Percentiles rank a stretch among this genome's conserved stretches.
Evolutionary conservation across 208 protist species (phyloP).

Genomic region (Porcisia hertigi): DNA sequence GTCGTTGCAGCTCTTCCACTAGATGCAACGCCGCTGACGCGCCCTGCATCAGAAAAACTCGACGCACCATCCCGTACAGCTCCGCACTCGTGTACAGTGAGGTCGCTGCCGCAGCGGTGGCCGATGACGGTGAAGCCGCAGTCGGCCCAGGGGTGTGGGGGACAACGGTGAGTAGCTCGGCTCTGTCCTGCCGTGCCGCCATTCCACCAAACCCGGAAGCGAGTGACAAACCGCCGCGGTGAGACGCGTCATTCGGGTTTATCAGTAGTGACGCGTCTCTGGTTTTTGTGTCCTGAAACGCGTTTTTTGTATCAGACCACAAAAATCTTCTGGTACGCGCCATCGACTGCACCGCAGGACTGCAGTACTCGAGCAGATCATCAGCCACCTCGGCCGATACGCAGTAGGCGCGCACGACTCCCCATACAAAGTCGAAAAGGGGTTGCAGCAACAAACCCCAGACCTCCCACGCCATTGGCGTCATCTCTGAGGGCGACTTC

Average conservation of each 20-base stretch:
- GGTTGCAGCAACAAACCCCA: conserved; percentile 26
- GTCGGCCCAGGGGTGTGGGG: background rate
- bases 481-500: background rate
- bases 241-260: background rate
- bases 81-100: conserved; percentile 25
- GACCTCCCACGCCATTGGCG: conserved; percentile 7
- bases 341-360: conserved; percentile 25
- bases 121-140: background rate
- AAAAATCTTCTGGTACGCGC: background rate
- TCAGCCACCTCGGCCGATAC: conserved; percentile 2
- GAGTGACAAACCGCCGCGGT: background rate
- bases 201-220: background rate
- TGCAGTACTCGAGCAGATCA: conserved; percentile 25
- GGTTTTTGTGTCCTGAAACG: background rate
- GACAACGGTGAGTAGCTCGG: background rate
- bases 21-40: conserved; percentile 22
- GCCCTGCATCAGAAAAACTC: conserved; percentile 29
- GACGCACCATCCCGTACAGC: conserved; percentile 25
- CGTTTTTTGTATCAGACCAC: background rate
- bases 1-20: conserved; percentile 15
- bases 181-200: background rate
- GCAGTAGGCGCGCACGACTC: conserved; percentile 20
- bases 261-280: background rate
- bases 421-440: conserved; percentile 32
- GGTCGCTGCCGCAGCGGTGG: background rate